Evolutionary conservation across 306 rosid species (phyloP).

Genomic region (Pterocarpus santalinus): DNA sequence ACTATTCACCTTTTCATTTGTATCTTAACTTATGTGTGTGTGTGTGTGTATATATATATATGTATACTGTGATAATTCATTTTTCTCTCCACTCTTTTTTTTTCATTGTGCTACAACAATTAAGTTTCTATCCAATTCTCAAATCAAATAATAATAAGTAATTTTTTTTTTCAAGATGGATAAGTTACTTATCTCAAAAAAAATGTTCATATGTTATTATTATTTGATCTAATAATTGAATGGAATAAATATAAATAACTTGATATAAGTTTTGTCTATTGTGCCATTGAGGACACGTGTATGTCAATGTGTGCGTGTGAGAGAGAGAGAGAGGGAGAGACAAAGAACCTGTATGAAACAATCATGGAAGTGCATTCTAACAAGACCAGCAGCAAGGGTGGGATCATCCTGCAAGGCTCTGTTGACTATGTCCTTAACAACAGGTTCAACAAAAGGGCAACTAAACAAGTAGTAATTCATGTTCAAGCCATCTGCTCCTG

Average conservation of each 20-base stretch:
- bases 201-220: no score
- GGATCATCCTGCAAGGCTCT: slow-evolving; percentile 72
- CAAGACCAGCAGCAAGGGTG: slow-evolving; percentile 68
- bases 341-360: slow-evolving; percentile 70
- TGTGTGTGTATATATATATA: no score
- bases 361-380: slow-evolving; percentile 86
- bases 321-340: slow-evolving; percentile 15
- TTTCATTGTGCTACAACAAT: not conserved
- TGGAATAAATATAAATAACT: no score
- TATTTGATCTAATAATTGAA: no score
- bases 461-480: slow-evolving; percentile 66
- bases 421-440: slow-evolving; percentile 58
- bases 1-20: not conserved
- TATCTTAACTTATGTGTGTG: not conserved
- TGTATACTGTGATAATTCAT: not conserved
- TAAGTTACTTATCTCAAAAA: no score
- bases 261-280: no score
- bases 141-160: no score
- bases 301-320: no score
- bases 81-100: not conserved
- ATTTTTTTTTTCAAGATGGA: no score
- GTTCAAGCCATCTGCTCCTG: slow-evolving; percentile 55
- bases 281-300: no score
- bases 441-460: slow-evolving; percentile 64
- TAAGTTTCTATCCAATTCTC: no score